phyloP scores from a whole-genome alignment of 1,139 yeast species.

The Sugiyamaella japonica region DNA sequence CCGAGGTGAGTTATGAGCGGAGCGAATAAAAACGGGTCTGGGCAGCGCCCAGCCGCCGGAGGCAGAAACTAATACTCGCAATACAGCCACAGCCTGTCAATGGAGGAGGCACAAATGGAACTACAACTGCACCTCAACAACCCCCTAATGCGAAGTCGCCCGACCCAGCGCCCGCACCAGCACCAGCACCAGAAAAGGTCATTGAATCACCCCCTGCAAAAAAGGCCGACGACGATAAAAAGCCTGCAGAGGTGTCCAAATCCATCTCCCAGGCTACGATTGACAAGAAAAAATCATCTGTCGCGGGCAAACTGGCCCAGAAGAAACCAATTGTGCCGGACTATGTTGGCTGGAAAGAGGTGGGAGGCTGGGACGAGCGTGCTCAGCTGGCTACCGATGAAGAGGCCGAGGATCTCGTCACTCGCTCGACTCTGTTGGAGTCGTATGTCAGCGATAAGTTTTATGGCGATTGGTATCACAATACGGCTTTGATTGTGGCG shows the following conservation, averaged over 20 bases:
- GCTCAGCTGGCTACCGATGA: slow-evolving; percentile 55
- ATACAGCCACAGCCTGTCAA: neutral
- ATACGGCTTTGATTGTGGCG: slow-evolving; percentile 63
- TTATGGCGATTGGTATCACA: slow-evolving; percentile 97
- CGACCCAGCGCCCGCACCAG: neutral
- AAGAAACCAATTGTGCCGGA: slow-evolving; percentile 29
- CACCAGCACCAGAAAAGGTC: neutral
- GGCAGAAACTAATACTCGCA: neutral
- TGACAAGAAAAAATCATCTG: slow-evolving; percentile 17
- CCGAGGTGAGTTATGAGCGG: slow-evolving; percentile 13
- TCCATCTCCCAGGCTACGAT: slow-evolving; percentile 15
- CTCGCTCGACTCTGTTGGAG: slow-evolving; percentile 69
- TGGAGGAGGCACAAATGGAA: neutral
- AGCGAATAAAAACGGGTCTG: no score
- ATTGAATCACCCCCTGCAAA: neutral
- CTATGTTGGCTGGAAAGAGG: slow-evolving; percentile 86
- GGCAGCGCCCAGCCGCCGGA: neutral
- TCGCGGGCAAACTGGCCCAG: slow-evolving; percentile 7
- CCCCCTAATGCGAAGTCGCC: neutral
- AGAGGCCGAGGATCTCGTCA: slow-evolving; percentile 68
- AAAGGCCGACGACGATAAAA: neutral
- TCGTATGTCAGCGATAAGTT: slow-evolving; percentile 65
- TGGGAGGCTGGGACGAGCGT: slow-evolving; percentile 77
- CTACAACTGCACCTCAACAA: neutral
- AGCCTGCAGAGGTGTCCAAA: slow-evolving; percentile 8